Evolutionary conservation across 179 eudicot genomes (phyloP).

Genomic region (Silene noctiflora): DNA sequence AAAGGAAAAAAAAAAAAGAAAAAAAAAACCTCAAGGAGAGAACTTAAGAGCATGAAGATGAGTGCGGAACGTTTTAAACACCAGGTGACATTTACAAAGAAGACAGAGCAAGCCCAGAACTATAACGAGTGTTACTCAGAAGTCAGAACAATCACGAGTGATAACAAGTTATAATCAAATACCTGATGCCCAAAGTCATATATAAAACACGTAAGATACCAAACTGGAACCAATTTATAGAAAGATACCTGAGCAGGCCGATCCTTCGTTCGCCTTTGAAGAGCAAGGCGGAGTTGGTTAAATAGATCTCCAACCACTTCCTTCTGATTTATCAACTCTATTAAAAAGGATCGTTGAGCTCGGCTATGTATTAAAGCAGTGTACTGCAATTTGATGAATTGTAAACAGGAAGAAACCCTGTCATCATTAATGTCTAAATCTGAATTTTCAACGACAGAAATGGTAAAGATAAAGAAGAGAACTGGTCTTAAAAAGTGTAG

Average conservation of each 20-base stretch:
- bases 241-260: conserved; percentile 86
- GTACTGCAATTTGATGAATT: conserved; percentile 50
- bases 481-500: neutral
- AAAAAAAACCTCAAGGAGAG: neutral
- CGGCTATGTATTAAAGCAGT: conserved; percentile 67
- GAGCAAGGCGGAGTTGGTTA: conserved; percentile 94
- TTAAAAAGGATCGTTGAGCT: conserved; percentile 56
- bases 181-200: neutral
- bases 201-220: neutral
- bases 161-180: neutral
- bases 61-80: neutral
- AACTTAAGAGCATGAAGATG: neutral
- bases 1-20: too few relatives aligned
- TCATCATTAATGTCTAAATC: conserved; percentile 7
- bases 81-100: neutral
- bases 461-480: neutral
- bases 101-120: neutral
- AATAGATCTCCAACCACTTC: conserved; percentile 96
- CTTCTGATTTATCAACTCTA: conserved; percentile 89
- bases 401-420: conserved; percentile 13
- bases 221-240: neutral
- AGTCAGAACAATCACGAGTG: neutral
- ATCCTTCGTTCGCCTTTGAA: conserved; percentile 71
- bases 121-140: neutral
- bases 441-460: neutral